Evolutionary conservation across 1,284 basidiomycete genomes (phyloP).

Genomic region (Cryptococcus hybrid): DNA sequence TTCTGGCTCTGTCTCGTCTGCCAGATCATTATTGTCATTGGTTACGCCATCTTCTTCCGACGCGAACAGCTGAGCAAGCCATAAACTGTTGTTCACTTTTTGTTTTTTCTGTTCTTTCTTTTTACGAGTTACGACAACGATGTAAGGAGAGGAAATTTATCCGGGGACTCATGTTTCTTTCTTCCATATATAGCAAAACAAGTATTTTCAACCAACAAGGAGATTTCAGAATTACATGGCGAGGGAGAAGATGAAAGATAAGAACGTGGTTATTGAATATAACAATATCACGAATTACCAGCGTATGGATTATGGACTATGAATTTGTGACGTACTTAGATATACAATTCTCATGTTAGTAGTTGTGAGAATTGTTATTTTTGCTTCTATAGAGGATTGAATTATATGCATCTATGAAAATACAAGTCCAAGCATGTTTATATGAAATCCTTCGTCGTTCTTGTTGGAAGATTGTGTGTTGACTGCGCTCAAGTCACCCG

Average conservation of each 20-base stretch:
- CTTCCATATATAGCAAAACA: too few relatives aligned
- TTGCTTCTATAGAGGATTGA: too few relatives aligned
- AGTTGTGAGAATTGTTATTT: neutral
- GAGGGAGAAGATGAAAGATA: neutral
- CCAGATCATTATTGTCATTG: conserved; percentile 72
- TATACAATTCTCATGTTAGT: neutral
- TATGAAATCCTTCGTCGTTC: too few relatives aligned
- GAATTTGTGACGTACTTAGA: conserved; percentile 1
- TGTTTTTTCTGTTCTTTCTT: neutral
- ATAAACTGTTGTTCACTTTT: conserved; percentile 12
- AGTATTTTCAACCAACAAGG: too few relatives aligned
- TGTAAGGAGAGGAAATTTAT: neutral
- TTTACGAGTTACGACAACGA: conserved; percentile 35
- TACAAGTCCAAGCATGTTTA: too few relatives aligned
- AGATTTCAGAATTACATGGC: neutral
- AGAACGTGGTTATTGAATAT: neutral
- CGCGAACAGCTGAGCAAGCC: conserved; percentile 50
- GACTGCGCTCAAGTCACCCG: too few relatives aligned
- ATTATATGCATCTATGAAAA: too few relatives aligned
- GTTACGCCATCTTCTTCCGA: conserved; percentile 86
- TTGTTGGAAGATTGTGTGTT: too few relatives aligned
- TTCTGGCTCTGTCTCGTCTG: conserved; percentile 79
- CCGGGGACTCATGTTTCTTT: too few relatives aligned
- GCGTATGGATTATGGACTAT: neutral
- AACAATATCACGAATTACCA: neutral